These are phyloP conservation scores for Naegleria gruberi DNA, from an alignment of 208 protist species.

Conservation along the genomic window DNA sequence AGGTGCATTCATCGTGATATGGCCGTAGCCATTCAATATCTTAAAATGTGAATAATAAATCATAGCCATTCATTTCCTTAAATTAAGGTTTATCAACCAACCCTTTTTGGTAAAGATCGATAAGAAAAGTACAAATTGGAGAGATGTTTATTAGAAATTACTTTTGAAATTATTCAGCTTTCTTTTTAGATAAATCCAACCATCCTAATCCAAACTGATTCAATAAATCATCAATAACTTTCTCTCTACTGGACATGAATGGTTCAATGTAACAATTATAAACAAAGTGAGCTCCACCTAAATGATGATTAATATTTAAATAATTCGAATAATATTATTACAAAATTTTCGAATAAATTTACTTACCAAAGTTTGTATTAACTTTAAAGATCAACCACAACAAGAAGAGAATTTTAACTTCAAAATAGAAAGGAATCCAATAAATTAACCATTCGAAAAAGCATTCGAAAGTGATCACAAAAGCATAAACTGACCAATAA, in stretches of 20 bases:
- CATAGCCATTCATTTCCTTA: too few relatives aligned
- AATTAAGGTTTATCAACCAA: too few relatives aligned
- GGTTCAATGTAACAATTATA: not conserved
- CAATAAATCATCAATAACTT: not conserved
- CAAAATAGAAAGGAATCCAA: constrained; percentile 5
- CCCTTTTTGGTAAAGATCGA: too few relatives aligned
- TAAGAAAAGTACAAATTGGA: too few relatives aligned
- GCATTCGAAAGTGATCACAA: not conserved
- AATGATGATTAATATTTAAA: not conserved
- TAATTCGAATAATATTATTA: too few relatives aligned
- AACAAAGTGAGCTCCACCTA: not conserved
- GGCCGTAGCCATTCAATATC: too few relatives aligned
- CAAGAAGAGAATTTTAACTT: not conserved
- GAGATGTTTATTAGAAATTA: too few relatives aligned
- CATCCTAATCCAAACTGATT: not conserved
- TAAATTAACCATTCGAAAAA: constrained; percentile 4
- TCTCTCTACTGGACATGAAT: not conserved
- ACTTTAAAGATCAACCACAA: not conserved
- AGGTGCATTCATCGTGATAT: too few relatives aligned
- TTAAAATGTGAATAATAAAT: too few relatives aligned
- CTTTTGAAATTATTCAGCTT: too few relatives aligned
- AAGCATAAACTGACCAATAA: constrained; percentile 8
- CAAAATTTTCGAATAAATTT: too few relatives aligned
- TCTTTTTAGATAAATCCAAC: not conserved
- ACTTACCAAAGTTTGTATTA: not conserved